Evolutionary conservation across 805 yeast genomes (phyloP), one percentile per base, ranked within the genome.

Genomic region (Starmerella apicola): DNA sequence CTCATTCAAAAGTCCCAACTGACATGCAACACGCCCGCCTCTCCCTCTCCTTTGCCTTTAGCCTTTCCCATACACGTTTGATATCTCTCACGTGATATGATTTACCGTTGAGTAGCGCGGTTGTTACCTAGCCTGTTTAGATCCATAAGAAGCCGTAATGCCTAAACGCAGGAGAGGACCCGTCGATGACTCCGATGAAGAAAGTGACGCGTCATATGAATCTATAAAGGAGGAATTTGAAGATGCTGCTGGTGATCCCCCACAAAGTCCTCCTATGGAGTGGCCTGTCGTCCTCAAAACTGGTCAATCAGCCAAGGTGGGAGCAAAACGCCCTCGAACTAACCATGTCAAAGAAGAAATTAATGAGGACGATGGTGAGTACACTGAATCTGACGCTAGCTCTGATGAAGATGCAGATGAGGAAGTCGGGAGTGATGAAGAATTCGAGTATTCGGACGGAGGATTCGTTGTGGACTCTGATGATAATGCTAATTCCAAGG

Each of bases 391-490:
- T 16, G 41, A 23, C 13, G 5, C 4, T 4, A 8, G 29, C 19
- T 34, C 21, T 2, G 17, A 12, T 15, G 37, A 29, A 23, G 34
- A 12, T 19, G 25, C 12, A n/a, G 17, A 21, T 22, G 45, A 32
- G 18, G 27, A 19, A 4, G 37, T 9, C 6, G 21, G 13, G 22
- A 46, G 32, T 13, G 35, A 38, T 15, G 48, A 31, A 12, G 45
- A 38, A 16, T 23, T 41, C 25, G 50, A 46, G 42, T 44, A 18
- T 39, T 33, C 40, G 7, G 50, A 46, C 16, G 50, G 50, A 17
- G 50, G 50, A 7, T 46, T 46, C 20, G 44, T 50, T 3, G 53
- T 46, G n/a, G 48, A 44, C 27, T 46, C 51, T 2, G 53, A 50
- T 28, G 52, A 42, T 18, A 48, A 48, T 20, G 43, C 40, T 5